A percentile compares a stretch with the other conserved stretches of the same genome.
phyloP scores from a whole-genome alignment of 192 early-diverging fungal genomes.

The Spizellomyces punctatus region DNA sequence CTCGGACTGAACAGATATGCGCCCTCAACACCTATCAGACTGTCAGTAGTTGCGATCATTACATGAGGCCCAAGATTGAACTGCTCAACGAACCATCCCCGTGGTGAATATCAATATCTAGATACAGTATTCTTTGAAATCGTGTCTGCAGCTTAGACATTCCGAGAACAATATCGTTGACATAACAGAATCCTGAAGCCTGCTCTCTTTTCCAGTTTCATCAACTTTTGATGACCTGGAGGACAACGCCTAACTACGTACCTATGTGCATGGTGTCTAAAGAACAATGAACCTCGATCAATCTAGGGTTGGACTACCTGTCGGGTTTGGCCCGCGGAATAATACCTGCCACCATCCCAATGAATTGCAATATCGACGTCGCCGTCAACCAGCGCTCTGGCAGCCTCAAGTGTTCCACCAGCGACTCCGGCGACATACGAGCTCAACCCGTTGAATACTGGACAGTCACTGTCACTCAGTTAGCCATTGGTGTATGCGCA shows the following conservation, averaged over 20 bases:
- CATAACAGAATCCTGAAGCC: conserved; percentile 95
- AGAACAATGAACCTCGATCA: conserved; percentile 29
- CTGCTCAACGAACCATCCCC: conserved; percentile 69
- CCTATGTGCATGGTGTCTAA: conserved; percentile 11
- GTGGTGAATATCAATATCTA: conserved; percentile 82
- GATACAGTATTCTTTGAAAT: conserved; percentile 47
- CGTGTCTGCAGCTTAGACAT: conserved; percentile 64
- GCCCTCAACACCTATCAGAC: conserved; percentile 39
- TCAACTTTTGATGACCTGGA: neutral
- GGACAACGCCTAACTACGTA: neutral
- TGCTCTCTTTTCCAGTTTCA: conserved; percentile 66
- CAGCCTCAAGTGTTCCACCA: conserved; percentile 50
- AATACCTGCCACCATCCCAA: conserved; percentile 87
- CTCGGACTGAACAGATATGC: conserved; percentile 36
- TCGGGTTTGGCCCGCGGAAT: too few relatives aligned
- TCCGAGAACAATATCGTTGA: conserved; percentile 91
- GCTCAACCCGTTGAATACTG: conserved; percentile 31
- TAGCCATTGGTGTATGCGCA: too few relatives aligned
- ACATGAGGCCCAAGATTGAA: neutral
- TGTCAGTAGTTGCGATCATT: neutral
- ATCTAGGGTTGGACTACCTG: neutral
- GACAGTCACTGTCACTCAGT: conserved; percentile 34
- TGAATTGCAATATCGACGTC: conserved; percentile 76
- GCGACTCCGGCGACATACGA: conserved; percentile 24
- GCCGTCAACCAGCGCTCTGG: conserved; percentile 61